Percentiles rank a stretch among this genome's conserved stretches.
These are phyloP conservation scores for Debaryomyces castellii DNA, from an alignment of 805 yeast species.

Conservation along the genomic window DNA sequence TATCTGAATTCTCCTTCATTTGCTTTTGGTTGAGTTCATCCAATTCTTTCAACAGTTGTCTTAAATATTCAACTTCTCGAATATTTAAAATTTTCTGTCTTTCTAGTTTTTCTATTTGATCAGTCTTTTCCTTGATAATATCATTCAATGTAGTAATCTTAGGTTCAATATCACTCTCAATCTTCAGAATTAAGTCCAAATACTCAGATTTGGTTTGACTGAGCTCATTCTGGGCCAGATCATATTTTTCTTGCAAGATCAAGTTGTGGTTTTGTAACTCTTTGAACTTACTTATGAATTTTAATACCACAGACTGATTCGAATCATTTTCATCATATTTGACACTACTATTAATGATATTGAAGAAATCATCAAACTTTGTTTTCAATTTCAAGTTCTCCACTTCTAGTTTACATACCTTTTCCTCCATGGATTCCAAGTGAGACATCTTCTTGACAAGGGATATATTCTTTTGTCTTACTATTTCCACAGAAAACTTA, in stretches of 20 bases:
- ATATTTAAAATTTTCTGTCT: constrained; percentile 52
- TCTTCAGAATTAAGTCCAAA: constrained; percentile 8
- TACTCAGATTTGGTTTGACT: constrained; percentile 16
- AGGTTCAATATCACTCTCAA: constrained; percentile 11
- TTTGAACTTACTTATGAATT: constrained; percentile 39
- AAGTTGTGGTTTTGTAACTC: constrained; percentile 28
- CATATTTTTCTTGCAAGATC: constrained; percentile 37
- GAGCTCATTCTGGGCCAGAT: constrained; percentile 17
- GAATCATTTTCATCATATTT: constrained; percentile 10
- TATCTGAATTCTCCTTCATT: constrained; percentile 20
- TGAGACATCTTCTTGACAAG: constrained; percentile 37
- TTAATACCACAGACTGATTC: constrained; percentile 25
- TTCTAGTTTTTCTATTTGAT: constrained; percentile 38
- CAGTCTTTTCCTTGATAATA: constrained; percentile 12
- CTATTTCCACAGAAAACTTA: constrained; percentile 48
- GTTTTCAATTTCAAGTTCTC: constrained; percentile 49
- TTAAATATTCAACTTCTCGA: constrained; percentile 58
- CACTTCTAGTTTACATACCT: constrained; percentile 47
- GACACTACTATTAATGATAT: constrained; percentile 34
- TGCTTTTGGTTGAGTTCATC: constrained; percentile 31
- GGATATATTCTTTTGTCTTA: constrained; percentile 54
- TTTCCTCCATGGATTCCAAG: constrained; percentile 43
- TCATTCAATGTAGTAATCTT: constrained; percentile 12
- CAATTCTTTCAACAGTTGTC: constrained; percentile 53
- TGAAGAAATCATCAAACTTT: constrained; percentile 48